Base-by-base conservation (phyloP, 129 eudicot species). In the Smallanthus sonchifolius region DNA sequence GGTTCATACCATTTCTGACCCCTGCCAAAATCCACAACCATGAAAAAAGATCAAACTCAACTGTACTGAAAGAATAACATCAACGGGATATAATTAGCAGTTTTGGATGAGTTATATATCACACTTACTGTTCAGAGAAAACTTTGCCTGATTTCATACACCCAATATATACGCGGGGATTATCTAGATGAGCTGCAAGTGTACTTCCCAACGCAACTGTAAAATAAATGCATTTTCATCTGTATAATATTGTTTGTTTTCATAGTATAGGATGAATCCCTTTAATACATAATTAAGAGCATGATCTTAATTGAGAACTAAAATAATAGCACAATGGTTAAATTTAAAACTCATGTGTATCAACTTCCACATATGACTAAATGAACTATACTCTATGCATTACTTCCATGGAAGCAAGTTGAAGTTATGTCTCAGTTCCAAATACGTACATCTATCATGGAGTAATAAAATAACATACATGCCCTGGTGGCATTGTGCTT, bases 91-190 rank as follows among this genome's bases (percentile, higher is more conserved):
- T 38, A 79, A 55, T 14, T 4, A 72, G 55, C 39, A 78, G 6
- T 66, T 45, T 16, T 24, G 70, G 34, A 60, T 5, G 2, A 20
- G 8, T 49, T 48, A 69, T 57, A 56, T 67, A 65, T 20, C 43
- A 69, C 69, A 76, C 98, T 90, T 84, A 94, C 97, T 77, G 73
- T 79, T 94, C 96, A 59, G 98, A 86, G 80, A 94, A 90, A 70
- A 94, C 97, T 84, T 94, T 97, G 67, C 99, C 99, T 57, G 99
- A 94, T 82, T 94, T 94, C 99, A 94, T 94, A 80, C 99, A 94
- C 69, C 99, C 99, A 10, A 94, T 87, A 83, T 94, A 94, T 62
- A 85, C 86, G 83, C 90, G 96, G 9, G 97, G 94, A 67, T 79
- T 85, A 80, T 84, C 90, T 77, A 78, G 44, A 74, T 91, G 88